Evolutionary conservation across 495 filamentous ascomycete species (phyloP).

Genomic region (Aspergillus asperescens): DNA sequence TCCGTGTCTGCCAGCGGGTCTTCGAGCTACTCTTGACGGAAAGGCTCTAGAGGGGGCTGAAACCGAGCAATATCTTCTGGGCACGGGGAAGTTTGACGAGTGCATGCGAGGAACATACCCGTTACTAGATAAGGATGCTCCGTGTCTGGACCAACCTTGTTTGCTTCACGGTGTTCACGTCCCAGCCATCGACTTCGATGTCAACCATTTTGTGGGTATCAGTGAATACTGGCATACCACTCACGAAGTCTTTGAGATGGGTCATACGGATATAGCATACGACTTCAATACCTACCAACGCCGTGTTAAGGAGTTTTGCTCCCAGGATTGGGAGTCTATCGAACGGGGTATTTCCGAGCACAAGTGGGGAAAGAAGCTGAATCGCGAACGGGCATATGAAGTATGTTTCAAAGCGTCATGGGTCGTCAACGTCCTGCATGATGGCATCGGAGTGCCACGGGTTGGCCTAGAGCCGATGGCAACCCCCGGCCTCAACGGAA

Average conservation of each 20-base stretch:
- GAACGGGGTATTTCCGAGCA: conserved; percentile 54
- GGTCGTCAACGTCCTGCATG: conserved; percentile 93
- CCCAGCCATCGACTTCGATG: conserved; percentile 92
- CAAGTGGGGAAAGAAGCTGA: conserved; percentile 74
- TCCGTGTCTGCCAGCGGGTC: conserved; percentile 79
- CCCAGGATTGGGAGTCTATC: conserved; percentile 73
- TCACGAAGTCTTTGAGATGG: conserved; percentile 83
- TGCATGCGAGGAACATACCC: conserved; percentile 79
- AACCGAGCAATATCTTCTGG: conserved; percentile 54
- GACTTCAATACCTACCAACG: conserved; percentile 88
- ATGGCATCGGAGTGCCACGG: conserved; percentile 92
- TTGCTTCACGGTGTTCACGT: conserved; percentile 84
- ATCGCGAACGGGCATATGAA: conserved; percentile 66
- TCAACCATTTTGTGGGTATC: conserved; percentile 97
- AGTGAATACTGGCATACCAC: conserved; percentile 99
- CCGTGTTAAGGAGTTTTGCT: conserved; percentile 79
- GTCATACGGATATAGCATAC: conserved; percentile 76
- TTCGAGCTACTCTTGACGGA: conserved; percentile 61
- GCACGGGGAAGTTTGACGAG: conserved; percentile 81
- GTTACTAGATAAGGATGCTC: conserved; percentile 81
- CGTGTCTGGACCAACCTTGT: conserved; percentile 79
- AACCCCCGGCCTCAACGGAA: conserved; percentile 58
- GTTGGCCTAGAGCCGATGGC: conserved; percentile 65
- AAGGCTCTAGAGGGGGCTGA: conserved; percentile 32
- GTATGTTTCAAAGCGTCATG: conserved; percentile 98